A percentile compares a stretch with the other conserved stretches of the same genome.
Conservation (phyloP, 768 basidiomycete genomes). For the Termitomyces sp. region DNA sequence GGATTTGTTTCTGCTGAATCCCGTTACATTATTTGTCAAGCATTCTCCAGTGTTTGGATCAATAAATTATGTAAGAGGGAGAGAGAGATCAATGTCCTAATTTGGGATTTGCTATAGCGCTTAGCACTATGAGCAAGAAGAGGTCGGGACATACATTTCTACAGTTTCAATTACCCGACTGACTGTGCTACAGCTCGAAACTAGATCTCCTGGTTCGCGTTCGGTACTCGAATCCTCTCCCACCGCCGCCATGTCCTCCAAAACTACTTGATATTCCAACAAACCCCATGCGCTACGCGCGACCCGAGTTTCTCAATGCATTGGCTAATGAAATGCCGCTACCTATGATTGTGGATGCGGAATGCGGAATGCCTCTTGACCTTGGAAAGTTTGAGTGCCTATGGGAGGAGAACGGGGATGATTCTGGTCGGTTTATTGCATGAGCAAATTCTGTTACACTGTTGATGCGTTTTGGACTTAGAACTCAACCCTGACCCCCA, state of each 20-base stretch:
- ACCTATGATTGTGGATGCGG: constrained; percentile 96
- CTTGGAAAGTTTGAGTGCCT: constrained; percentile 76
- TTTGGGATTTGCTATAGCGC: neutral
- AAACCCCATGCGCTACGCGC: constrained; percentile 80
- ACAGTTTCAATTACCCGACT: neutral
- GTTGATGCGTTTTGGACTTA: neutral
- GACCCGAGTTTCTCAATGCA: constrained; percentile 77
- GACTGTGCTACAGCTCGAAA: constrained; percentile 40
- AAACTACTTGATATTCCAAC: constrained; percentile 93
- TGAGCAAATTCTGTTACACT: neutral
- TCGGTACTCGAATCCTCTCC: constrained; percentile 91
- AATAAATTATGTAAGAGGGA: neutral
- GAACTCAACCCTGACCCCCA: constrained; percentile 62
- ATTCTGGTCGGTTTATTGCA: constrained; percentile 43
- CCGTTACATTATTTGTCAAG: too few species aligned
- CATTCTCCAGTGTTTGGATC: neutral
- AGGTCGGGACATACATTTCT: constrained; percentile 9
- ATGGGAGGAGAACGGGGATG: constrained; percentile 76
- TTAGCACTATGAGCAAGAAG: constrained; percentile 20
- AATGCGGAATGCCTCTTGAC: constrained; percentile 95
- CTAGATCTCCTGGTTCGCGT: constrained; percentile 91
- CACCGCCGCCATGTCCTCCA: constrained; percentile 94
- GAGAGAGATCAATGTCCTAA: neutral
- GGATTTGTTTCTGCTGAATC: too few species aligned
- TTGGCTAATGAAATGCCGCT: constrained; percentile 77